Percentiles rank a stretch among this genome's conserved stretches.
Evolutionary conservation across 345 rosid genomes (phyloP).

Genomic region (Microthlaspi erraticum): DNA sequence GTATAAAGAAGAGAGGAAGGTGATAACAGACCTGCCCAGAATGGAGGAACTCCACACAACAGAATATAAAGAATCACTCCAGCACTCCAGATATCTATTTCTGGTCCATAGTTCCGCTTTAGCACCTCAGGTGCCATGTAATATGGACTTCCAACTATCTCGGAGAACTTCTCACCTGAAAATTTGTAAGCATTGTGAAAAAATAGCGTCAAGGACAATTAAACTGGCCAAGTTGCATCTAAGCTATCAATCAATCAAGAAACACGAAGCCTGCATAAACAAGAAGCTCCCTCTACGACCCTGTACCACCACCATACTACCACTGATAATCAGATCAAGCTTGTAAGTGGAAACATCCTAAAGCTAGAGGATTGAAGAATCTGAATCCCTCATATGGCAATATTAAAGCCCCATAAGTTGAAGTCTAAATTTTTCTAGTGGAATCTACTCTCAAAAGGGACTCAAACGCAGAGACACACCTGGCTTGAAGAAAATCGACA

Average conservation of each 20-base stretch:
- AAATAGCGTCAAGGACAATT: neutral
- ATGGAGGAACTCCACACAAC: conserved; percentile 98
- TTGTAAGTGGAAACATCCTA: conserved; percentile 5
- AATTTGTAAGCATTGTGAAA: conserved; percentile 17
- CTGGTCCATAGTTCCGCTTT: conserved; percentile 95
- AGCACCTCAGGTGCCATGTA: conserved; percentile 99
- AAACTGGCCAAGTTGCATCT: conserved; percentile 3
- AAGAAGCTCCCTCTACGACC: conserved; percentile 13
- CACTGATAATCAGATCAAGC: conserved; percentile 20
- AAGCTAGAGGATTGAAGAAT: conserved; percentile 24
- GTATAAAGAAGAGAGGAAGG: conserved; percentile 12
- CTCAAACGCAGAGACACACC: conserved; percentile 52
- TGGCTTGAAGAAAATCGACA: conserved; percentile 98
- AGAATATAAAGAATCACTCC: conserved; percentile 97
- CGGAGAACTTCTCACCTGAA: conserved; percentile 92
- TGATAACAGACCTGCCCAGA: conserved; percentile 88
- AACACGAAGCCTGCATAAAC: conserved; percentile 4
- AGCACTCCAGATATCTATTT: conserved; percentile 99
- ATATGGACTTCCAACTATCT: conserved; percentile 99
- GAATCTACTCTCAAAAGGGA: neutral
- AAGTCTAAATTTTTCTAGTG: conserved; percentile 7
- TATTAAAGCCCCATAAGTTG: neutral
- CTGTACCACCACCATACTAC: neutral
- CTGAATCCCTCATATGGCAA: conserved; percentile 4
- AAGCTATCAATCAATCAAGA: conserved; percentile 25